phyloP scores from a whole-genome alignment of 176 grass and related monocot species.

The Phragmites australis region DNA sequence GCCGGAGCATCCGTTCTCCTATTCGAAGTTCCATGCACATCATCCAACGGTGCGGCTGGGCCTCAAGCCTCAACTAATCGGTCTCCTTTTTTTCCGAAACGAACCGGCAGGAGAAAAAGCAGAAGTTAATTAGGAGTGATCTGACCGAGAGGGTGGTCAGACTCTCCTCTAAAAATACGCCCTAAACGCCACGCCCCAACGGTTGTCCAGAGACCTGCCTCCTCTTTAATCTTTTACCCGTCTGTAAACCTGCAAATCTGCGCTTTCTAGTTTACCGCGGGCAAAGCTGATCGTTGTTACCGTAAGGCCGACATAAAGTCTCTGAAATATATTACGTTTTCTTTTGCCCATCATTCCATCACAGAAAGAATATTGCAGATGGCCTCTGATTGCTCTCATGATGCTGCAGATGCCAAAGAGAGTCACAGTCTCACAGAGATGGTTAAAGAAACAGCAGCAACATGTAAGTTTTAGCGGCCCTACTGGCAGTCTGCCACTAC shows the following conservation, averaged over 20 bases:
- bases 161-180: too few species aligned
- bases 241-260: slow-evolving; percentile 1
- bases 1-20: neutral
- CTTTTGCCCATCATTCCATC: neutral
- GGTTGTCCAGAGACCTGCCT: too few species aligned
- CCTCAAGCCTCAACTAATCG: too few species aligned
- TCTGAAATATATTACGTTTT: neutral
- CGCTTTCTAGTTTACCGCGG: slow-evolving; percentile 1
- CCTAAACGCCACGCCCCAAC: too few species aligned
- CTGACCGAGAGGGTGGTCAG: too few species aligned
- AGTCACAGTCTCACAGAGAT: neutral
- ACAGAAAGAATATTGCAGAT: slow-evolving; percentile 1
- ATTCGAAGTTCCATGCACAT: neutral
- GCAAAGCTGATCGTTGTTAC: slow-evolving; percentile 15
- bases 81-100: too few species aligned
- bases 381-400: slow-evolving; percentile 16
- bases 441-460: neutral
- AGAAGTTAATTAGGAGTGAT: too few species aligned
- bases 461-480: slow-evolving; percentile 30
- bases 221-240: neutral
- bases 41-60: too few species aligned
- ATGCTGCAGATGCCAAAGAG: neutral
- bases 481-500: too few species aligned
- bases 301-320: slow-evolving; percentile 1
- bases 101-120: too few species aligned